Conservation (phyloP, 1,139 yeast genomes). For the Eremothecium sinecaudum region DNA sequence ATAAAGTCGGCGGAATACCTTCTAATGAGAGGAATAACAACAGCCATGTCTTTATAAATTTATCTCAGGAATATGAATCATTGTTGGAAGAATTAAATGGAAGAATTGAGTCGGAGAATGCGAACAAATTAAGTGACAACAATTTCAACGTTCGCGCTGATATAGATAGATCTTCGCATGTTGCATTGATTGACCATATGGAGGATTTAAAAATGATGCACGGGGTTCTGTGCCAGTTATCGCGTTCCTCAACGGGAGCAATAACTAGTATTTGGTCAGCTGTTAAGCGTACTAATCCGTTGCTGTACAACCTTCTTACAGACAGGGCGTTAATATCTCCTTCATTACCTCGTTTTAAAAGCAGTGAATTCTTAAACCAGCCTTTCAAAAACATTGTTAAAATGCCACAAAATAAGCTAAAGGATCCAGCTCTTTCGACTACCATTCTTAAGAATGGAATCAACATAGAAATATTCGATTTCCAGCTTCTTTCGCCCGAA, state of each 20-base stretch:
- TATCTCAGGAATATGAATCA: constrained; percentile 70
- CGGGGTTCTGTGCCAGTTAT: constrained; percentile 30
- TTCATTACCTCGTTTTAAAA: constrained; percentile 70
- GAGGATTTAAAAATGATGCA: constrained; percentile 32
- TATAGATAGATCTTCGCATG: background rate
- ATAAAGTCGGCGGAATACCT: constrained; percentile 82
- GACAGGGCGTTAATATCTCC: constrained; percentile 91
- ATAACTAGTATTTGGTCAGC: constrained; percentile 32
- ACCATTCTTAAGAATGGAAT: constrained; percentile 76
- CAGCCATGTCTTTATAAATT: constrained; percentile 79
- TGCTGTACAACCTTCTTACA: constrained; percentile 78
- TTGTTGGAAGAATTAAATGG: constrained; percentile 30
- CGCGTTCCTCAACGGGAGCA: constrained; percentile 33
- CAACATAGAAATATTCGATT: constrained; percentile 43
- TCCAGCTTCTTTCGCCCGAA: constrained; percentile 24
- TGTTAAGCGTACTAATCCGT: constrained; percentile 46
- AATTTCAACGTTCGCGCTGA: constrained; percentile 1
- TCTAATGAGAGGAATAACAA: constrained; percentile 71
- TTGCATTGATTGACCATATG: constrained; percentile 22
- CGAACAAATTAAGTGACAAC: background rate
- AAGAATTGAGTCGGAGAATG: constrained; percentile 12
- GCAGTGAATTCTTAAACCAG: too few relatives aligned
- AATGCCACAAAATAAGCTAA: constrained; percentile 8
- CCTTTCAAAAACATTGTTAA: constrained; percentile 11
- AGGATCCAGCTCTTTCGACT: constrained; percentile 39